A percentile compares a stretch with the other conserved stretches of the same genome.
phyloP scores from a whole-genome alignment of 331 rosid genomes.

The Malus hybrid region DNA sequence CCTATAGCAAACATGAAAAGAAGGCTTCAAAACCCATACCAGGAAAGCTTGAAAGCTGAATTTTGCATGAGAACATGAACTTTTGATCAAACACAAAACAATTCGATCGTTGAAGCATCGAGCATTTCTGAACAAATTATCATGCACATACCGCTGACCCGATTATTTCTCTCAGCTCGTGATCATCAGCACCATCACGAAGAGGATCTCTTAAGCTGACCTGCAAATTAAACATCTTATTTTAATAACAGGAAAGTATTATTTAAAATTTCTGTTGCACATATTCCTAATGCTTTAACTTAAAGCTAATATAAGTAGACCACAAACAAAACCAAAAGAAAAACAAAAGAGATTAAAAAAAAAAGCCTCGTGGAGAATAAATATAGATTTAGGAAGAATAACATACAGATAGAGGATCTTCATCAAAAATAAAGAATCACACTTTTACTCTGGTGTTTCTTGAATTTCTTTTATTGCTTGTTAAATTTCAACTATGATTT shows the following conservation, averaged over 20 bases:
- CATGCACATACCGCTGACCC: constrained; percentile 63
- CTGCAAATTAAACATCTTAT: constrained; percentile 26
- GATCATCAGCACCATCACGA: constrained; percentile 67
- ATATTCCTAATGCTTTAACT: background rate
- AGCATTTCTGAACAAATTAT: background rate
- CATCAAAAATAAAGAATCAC: background rate
- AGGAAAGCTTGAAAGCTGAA: background rate
- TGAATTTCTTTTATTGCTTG: background rate
- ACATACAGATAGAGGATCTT: background rate
- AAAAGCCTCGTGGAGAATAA: background rate
- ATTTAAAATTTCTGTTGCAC: background rate
- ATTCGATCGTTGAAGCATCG: background rate
- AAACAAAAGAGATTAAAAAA: background rate
- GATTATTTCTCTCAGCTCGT: constrained; percentile 61
- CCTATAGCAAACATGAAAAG: constrained; percentile 32
- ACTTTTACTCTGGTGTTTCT: background rate
- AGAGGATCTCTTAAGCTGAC: constrained; percentile 92
- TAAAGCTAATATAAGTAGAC: background rate
- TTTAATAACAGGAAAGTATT: background rate
- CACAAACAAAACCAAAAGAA: background rate
- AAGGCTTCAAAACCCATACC: background rate
- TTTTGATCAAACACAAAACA: background rate
- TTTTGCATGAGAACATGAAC: background rate
- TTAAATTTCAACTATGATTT: too few species aligned
- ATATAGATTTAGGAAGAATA: background rate